Evolutionary conservation across 768 basidiomycete genomes (phyloP), one percentile per base, ranked within the genome.

Genomic region (Lyophyllum decastes): DNA sequence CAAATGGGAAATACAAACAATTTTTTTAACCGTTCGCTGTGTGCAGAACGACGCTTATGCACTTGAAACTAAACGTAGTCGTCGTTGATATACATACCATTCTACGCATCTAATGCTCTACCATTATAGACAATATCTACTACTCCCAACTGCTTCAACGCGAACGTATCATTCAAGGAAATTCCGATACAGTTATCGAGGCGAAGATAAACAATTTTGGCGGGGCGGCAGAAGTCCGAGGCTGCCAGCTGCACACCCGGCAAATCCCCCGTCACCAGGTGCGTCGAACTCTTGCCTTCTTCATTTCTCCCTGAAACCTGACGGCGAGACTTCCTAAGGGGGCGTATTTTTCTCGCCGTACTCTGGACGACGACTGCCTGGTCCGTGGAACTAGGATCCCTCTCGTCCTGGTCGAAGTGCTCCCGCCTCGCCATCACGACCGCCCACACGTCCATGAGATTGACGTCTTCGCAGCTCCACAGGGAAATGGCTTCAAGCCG

Each of bases 381-480:
- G 60, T 63, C 27, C 56, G 51, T 55, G 61, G 52, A 40, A 19
- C 50, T 49, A 22, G 22, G 64, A 64, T 57, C 56, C 22, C 53
- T 43, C 26, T 51, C 53, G 2, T 12, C 35, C 63, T 64, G 63
- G 62, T 55, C 62, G 35, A 38, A 33, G 57, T 68, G 66, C 59
- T 73, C 70, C 49, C 75, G 76, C 65, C 80, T 71, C 44, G 74
- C 69, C 22, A 66, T 61, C 51, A 82, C 74, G 24, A 78, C 65
- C 14, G 63, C 72, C 52, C 72, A 70, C 54, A 82, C 64, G 40
- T 68, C 67, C 34, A 49, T 60, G 26, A 78, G 71, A 33, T 72
- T 66, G 55, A 83, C 66, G 64, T 82, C 80, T 50, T 68, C 60
- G 64, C 82, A 85, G 47, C 73, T 74, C 83, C 79, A 82, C 55